These are phyloP conservation scores for Arthrobotrys sphaeroides DNA, from an alignment of 2,329 filamentous ascomycete genomes.

Conservation along the genomic window DNA sequence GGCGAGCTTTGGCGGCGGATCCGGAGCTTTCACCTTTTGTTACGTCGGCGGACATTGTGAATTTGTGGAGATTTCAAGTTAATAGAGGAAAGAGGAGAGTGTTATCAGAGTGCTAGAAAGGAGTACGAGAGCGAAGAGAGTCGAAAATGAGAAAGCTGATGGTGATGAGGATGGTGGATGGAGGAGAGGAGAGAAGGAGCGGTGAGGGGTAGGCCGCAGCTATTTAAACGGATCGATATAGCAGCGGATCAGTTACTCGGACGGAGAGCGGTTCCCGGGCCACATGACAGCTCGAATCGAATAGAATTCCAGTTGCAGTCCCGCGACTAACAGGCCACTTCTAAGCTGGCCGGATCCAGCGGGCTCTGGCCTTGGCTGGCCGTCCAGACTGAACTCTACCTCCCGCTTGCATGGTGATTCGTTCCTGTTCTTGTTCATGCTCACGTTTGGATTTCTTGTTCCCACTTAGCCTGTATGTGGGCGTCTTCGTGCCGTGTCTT, in stretches of 20 bases:
- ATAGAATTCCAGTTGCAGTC: neutral
- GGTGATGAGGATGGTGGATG: neutral
- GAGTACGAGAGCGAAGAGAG: neutral
- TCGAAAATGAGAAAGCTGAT: neutral
- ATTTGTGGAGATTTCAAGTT: neutral
- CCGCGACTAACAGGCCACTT: constrained; percentile 12
- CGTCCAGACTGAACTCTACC: neutral
- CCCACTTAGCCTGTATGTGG: neutral
- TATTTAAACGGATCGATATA: constrained; percentile 39
- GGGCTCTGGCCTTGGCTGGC: constrained; percentile 11
- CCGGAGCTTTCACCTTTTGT: constrained; percentile 8
- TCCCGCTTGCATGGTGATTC: neutral
- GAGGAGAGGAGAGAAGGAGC: neutral
- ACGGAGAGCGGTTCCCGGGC: constrained; percentile 17
- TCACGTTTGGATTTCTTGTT: neutral
- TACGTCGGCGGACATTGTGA: constrained; percentile 47
- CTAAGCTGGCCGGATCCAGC: constrained; percentile 24
- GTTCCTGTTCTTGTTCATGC: neutral
- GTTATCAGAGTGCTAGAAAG: neutral
- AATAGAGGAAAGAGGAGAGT: neutral
- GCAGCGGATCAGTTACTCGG: neutral
- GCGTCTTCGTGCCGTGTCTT: neutral
- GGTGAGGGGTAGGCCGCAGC: constrained; percentile 47
- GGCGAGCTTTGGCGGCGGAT: constrained; percentile 9
- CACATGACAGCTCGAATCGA: constrained; percentile 20